phyloP scores from a whole-genome alignment of 352 stramenopile genomes.

The Blastocystis sp. region DNA sequence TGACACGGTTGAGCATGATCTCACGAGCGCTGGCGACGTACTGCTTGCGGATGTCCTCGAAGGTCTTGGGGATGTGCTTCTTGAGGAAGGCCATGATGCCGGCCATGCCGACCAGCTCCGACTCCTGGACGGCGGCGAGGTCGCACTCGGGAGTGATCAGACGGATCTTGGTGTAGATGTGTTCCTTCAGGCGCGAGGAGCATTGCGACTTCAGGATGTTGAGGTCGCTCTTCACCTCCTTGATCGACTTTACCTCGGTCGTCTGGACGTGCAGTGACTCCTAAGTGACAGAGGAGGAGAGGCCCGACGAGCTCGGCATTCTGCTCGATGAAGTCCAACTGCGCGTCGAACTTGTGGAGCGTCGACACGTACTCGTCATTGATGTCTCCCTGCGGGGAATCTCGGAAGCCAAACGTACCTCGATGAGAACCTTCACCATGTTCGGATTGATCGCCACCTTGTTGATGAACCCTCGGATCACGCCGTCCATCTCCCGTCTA shows the following conservation, averaged over 20 bases:
- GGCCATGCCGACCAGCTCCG: background rate
- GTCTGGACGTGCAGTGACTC: background rate
- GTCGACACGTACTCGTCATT: constrained; percentile 6
- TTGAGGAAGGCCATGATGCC: constrained; percentile 17
- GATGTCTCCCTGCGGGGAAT: background rate
- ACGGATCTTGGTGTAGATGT: background rate
- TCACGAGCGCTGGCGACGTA: background rate
- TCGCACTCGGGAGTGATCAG: background rate
- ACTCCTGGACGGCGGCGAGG: background rate
- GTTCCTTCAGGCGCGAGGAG: background rate
- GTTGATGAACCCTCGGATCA: constrained; percentile 13
- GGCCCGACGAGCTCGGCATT: background rate
- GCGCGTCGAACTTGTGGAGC: constrained; percentile 28
- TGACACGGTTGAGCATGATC: constrained; percentile 15
- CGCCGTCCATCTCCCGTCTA: background rate
- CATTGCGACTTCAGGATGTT: constrained; percentile 20
- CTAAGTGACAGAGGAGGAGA: background rate
- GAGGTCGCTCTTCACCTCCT: background rate
- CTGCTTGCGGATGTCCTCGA: constrained; percentile 12
- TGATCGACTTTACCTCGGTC: background rate
- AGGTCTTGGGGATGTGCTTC: constrained; percentile 33
- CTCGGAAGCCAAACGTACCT: background rate
- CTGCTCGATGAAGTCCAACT: background rate
- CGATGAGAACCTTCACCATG: constrained; percentile 20
- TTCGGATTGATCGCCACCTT: constrained; percentile 38